phyloP scores from a whole-genome alignment of 129 eudicot genomes.

The Arctium lappa region DNA sequence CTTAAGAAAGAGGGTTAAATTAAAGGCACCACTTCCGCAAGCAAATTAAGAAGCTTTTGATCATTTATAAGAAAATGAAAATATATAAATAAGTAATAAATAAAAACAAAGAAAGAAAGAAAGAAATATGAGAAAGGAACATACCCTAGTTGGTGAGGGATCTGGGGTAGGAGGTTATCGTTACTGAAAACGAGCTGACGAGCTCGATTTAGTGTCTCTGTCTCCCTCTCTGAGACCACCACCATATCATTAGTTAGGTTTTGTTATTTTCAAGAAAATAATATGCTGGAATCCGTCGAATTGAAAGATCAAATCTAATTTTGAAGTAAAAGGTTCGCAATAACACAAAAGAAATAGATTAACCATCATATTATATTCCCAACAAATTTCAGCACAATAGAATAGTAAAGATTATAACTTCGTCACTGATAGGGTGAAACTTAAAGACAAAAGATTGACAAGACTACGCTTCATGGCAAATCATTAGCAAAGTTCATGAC shows the following conservation, averaged over 20 bases:
- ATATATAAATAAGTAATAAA: too few species aligned
- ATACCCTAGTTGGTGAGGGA: slow-evolving; percentile 63
- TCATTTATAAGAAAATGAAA: neutral
- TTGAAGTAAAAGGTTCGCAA: neutral
- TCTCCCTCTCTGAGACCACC: slow-evolving; percentile 80
- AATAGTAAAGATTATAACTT: neutral
- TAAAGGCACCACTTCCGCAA: neutral
- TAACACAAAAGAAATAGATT: neutral
- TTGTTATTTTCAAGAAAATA: neutral
- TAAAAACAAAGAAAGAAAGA: neutral
- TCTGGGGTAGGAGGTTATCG: slow-evolving; percentile 47
- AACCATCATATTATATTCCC: neutral
- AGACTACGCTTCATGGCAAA: slow-evolving; percentile 34
- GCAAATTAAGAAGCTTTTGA: neutral
- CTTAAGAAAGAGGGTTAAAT: too few species aligned
- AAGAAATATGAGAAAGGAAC: neutral
- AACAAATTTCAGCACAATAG: neutral
- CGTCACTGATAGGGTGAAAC: slow-evolving; percentile 12
- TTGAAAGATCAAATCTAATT: neutral
- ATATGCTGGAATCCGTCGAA: neutral
- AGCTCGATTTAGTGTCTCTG: slow-evolving; percentile 92
- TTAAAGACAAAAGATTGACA: slow-evolving; percentile 32
- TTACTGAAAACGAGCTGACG: slow-evolving; percentile 82
- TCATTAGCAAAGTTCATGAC: slow-evolving; percentile 16
- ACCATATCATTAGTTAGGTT: slow-evolving; percentile 13